A percentile compares a stretch with the other conserved stretches of the same genome.
Evolutionary conservation across 2,329 filamentous ascomycete genomes (phyloP).

Genomic region (Stachybotrys echinatus): DNA sequence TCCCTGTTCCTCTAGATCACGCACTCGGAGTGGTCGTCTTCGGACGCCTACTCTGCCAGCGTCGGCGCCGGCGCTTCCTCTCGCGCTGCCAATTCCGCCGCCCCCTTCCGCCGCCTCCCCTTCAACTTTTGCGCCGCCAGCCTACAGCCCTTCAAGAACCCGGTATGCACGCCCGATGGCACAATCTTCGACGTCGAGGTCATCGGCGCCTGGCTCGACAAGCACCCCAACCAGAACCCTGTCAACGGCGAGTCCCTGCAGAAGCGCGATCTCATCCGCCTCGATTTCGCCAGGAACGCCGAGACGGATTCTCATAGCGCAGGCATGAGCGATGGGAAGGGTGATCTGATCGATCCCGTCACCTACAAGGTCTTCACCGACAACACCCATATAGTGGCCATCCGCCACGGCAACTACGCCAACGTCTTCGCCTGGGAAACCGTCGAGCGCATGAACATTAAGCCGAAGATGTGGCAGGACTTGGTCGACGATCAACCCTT

Average conservation of each 20-base stretch:
- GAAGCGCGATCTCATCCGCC: constrained; percentile 77
- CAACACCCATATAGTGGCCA: constrained; percentile 92
- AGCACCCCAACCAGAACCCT: constrained; percentile 81
- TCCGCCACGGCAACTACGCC: constrained; percentile 73
- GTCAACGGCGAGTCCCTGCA: constrained; percentile 76
- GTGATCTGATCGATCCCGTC: constrained; percentile 90
- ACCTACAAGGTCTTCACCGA: constrained; percentile 98
- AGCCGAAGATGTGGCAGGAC: constrained; percentile 93
- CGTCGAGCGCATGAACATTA: constrained; percentile 90
- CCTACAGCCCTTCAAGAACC: constrained; percentile 90
- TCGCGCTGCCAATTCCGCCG: constrained; percentile 37
- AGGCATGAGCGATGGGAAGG: constrained; percentile 48
- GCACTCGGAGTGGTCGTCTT: constrained; percentile 94
- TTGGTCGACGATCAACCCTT: constrained; percentile 85
- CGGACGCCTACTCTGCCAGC: constrained; percentile 81
- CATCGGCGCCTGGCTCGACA: constrained; percentile 90
- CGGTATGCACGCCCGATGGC: constrained; percentile 82
- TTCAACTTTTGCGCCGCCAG: constrained; percentile 98
- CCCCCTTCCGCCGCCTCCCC: constrained; percentile 79
- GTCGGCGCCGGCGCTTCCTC: constrained; percentile 59
- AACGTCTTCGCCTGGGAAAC: constrained; percentile 98
- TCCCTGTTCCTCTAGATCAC: constrained; percentile 57
- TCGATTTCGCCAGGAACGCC: constrained; percentile 89
- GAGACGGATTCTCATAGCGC: constrained; percentile 50
- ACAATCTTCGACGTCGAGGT: constrained; percentile 95